Evolutionary conservation across 495 filamentous ascomycete genomes (phyloP).

Genomic region (Letharia columbiana): DNA sequence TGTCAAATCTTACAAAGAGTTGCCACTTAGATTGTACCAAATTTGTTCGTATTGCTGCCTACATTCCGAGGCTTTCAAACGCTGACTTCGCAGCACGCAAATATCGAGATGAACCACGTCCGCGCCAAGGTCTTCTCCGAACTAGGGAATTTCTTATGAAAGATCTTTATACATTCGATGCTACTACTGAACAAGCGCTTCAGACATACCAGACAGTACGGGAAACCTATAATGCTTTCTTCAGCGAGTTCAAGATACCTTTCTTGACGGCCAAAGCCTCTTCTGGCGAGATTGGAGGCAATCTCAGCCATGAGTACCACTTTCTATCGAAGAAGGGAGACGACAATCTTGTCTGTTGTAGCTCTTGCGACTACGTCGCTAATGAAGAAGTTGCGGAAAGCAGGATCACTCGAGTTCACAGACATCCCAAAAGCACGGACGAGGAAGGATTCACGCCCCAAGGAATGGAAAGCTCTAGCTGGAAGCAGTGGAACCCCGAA

Average conservation of each 20-base stretch:
- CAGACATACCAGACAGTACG: conserved; percentile 69
- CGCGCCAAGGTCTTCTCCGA: conserved; percentile 81
- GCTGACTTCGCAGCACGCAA: conserved; percentile 59
- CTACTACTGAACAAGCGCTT: conserved; percentile 52
- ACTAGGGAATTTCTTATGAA: conserved; percentile 96
- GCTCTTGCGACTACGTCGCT: conserved; percentile 61
- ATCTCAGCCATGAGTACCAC: conserved; percentile 90
- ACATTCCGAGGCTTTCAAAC: conserved; percentile 9
- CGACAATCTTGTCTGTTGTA: conserved; percentile 73
- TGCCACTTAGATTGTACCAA: conserved; percentile 85
- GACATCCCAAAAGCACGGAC: background rate
- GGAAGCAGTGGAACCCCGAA: background rate
- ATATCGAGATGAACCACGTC: conserved; percentile 85
- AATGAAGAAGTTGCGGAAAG: conserved; percentile 72
- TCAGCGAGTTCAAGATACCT: conserved; percentile 75
- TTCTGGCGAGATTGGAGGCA: conserved; percentile 92
- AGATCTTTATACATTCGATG: conserved; percentile 94
- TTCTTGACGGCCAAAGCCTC: conserved; percentile 80
- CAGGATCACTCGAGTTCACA: background rate
- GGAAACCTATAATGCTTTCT: conserved; percentile 60
- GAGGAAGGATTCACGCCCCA: background rate
- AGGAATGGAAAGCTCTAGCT: background rate
- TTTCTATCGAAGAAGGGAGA: conserved; percentile 74
- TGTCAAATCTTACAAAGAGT: conserved; percentile 75
- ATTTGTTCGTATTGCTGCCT: conserved; percentile 50